Evolutionary conservation across 371 early-diverging fungal species (phyloP), one percentile per base, ranked within the genome.

Genomic region (Mortierella sp.): DNA sequence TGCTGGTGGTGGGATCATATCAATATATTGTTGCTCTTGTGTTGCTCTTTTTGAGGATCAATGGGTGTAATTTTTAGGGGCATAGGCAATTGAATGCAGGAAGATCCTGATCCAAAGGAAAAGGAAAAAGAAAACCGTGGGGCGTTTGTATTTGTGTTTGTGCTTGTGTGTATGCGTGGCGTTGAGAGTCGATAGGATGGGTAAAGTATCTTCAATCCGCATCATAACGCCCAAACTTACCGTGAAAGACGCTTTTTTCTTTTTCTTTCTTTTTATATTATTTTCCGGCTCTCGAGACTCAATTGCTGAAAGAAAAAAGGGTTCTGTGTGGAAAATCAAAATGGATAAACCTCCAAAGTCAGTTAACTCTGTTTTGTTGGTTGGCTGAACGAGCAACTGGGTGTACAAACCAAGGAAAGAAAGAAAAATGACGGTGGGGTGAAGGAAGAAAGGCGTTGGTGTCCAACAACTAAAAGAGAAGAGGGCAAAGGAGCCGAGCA

Each of bases 261-360:
- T 60, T 0, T 28, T n/a, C n/a, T 9, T 13, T 60, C 0, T 16
- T 63, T 63, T 34, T 63, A 63, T 31, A 63, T 42, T 48, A 54
- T 52, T 55, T 54, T 73, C 54, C 74, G 26, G 54, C 74, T 50
- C 74, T 52, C 34, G 74, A n/a, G n/a, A 50, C 74, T 73, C 54
- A 54, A 44, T 73, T 42, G 55, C 6, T 2, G 11, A 63, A 63
- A 24, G 21, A 24, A 68, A 68, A 38, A 68, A 68, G 68, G 68
- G 68, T 68, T 65, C 68, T 68, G 24, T 68, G 24, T 68, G 34
- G 68, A 68, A 63, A 68, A 68, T 68, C 68, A 68, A 38, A 60
- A 38, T 38, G 68, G 68, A 42, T 68, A 68, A 68, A 68, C 68
- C 68, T 68, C 68, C 44, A 68, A 68, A 34, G 44, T 68, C 44